A percentile compares a stretch with the other conserved stretches of the same genome.
These are phyloP conservation scores for Daldinia concentrica DNA, from an alignment of 495 filamentous ascomycete genomes.

Conservation along the genomic window DNA sequence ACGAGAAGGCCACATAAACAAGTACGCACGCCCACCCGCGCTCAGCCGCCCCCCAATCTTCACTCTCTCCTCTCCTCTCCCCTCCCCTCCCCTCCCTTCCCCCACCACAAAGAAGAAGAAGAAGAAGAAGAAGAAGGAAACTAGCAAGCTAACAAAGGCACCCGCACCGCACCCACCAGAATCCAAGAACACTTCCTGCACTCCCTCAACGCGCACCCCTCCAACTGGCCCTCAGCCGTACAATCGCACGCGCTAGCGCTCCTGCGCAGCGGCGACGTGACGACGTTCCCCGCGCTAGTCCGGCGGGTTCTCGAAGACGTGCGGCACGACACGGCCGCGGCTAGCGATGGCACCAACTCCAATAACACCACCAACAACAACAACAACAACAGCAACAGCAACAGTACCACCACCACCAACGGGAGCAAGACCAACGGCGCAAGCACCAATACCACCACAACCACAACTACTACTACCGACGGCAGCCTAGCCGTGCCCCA, in stretches of 20 bases:
- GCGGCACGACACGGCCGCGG: constrained; percentile 54
- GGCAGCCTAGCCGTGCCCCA: constrained; percentile 59
- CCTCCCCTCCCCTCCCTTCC: background rate
- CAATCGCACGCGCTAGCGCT: constrained; percentile 61
- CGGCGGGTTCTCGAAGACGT: constrained; percentile 63
- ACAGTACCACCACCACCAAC: constrained; percentile 18
- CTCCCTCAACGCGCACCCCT: constrained; percentile 57
- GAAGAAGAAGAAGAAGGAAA: background rate
- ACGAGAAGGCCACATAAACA: constrained; percentile 58
- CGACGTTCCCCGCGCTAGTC: constrained; percentile 62
- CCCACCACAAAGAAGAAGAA: background rate
- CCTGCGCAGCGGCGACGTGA: constrained; percentile 62
- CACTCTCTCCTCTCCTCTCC: background rate
- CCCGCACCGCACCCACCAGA: constrained; percentile 43
- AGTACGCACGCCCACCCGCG: constrained; percentile 46
- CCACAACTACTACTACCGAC: constrained; percentile 6
- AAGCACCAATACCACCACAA: constrained; percentile 15
- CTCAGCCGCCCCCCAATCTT: too few relatives aligned
- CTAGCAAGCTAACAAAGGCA: constrained; percentile 12
- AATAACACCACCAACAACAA: background rate
- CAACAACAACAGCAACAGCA: constrained; percentile 16
- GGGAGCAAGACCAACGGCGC: constrained; percentile 27
- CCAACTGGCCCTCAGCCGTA: constrained; percentile 65
- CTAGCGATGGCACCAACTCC: constrained; percentile 19
- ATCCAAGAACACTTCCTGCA: constrained; percentile 67